A percentile compares a stretch with the other conserved stretches of the same genome.
These are phyloP conservation scores for Kockiozyma suomiensis DNA, from an alignment of 805 yeast genomes.

Conservation along the genomic window DNA sequence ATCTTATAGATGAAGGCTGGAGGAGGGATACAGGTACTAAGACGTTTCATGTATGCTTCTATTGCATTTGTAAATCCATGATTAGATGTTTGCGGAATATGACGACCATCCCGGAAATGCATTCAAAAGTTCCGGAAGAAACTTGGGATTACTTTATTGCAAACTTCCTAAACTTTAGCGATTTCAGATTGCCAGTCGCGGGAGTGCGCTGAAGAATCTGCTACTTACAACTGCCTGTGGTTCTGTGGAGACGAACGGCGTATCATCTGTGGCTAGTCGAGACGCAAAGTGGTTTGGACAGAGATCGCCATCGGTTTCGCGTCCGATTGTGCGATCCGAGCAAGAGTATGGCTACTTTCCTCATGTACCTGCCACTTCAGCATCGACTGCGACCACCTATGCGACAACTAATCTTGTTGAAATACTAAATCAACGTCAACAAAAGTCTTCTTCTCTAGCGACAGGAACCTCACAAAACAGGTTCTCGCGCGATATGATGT, in stretches of 20 bases:
- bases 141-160: conserved; percentile 30
- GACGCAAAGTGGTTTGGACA: conserved; percentile 9
- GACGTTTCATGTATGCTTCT: too few relatives aligned
- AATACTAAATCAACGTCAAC: not conserved
- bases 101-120: conserved; percentile 31
- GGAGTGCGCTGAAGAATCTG: conserved; percentile 17
- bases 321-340: conserved; percentile 2
- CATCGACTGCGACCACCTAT: not conserved
- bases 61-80: too few relatives aligned
- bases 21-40: too few relatives aligned
- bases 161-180: conserved; percentile 16
- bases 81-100: conserved; percentile 18
- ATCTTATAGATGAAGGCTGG: too few relatives aligned
- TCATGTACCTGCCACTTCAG: not conserved
- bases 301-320: not conserved
- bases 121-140: conserved; percentile 27
- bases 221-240: conserved; percentile 7
- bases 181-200: conserved; percentile 20
- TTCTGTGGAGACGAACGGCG: not conserved
- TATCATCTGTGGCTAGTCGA: not conserved
- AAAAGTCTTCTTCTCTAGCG: not conserved
- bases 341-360: conserved; percentile 10
- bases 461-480: not conserved
- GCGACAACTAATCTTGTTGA: conserved; percentile 1
- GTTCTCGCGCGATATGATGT: not conserved